A percentile compares a stretch with the other conserved stretches of the same genome.
Conservation (phyloP, 2,329 filamentous ascomycete genomes). For the Cadophora gregata region DNA sequence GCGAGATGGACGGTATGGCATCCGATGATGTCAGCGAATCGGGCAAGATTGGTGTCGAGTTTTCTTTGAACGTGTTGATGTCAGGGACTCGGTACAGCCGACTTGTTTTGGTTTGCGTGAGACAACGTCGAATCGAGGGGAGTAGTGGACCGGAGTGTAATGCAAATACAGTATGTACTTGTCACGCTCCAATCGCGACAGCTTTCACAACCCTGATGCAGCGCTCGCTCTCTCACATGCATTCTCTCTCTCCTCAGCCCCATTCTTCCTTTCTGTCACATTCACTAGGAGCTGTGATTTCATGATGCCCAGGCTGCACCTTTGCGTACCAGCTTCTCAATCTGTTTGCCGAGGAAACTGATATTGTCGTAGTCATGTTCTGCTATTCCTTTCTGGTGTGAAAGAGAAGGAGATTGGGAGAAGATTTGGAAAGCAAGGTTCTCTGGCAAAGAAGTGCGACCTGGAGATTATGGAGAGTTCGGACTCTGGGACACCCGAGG, state of each 20-base stretch:
- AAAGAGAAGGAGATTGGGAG: slow-evolving; percentile 63
- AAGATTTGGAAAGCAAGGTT: slow-evolving; percentile 78
- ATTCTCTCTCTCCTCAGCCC: slow-evolving; percentile 61
- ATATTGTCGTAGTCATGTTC: slow-evolving; percentile 66
- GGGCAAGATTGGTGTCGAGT: slow-evolving; percentile 65
- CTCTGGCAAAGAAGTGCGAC: slow-evolving; percentile 71
- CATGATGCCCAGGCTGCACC: slow-evolving; percentile 64
- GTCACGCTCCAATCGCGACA: slow-evolving; percentile 71
- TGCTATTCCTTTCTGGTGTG: slow-evolving; percentile 55
- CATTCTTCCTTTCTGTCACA: slow-evolving; percentile 75
- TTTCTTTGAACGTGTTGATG: slow-evolving; percentile 56
- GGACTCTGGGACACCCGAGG: slow-evolving; percentile 62
- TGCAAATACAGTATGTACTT: slow-evolving; percentile 51
- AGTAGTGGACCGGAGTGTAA: slow-evolving; percentile 30
- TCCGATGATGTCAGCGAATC: slow-evolving; percentile 67
- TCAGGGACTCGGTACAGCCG: slow-evolving; percentile 68
- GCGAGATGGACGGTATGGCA: slow-evolving; percentile 65
- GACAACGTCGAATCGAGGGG: background rate
- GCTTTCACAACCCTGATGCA: slow-evolving; percentile 77
- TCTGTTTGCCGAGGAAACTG: slow-evolving; percentile 57
- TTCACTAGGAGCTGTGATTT: slow-evolving; percentile 79
- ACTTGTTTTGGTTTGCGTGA: slow-evolving; percentile 46
- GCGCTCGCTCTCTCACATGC: slow-evolving; percentile 66
- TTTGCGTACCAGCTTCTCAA: slow-evolving; percentile 60
- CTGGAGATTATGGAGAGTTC: slow-evolving; percentile 67